Evolutionary conservation across 2,329 filamentous ascomycete genomes (phyloP).

Genomic region (Alternaria gaisen): DNA sequence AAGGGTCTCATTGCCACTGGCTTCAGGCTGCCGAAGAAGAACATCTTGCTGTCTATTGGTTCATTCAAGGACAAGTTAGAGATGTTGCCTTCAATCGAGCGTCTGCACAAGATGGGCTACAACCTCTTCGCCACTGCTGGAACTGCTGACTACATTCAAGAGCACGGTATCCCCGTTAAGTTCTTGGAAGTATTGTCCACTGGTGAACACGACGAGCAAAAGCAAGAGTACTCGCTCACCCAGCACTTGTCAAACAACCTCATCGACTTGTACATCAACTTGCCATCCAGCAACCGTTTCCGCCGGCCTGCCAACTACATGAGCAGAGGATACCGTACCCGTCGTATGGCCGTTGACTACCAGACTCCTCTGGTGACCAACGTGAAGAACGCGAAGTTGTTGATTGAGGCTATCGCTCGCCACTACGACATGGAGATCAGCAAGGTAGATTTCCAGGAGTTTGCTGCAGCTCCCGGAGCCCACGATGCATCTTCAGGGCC

Average conservation of each 20-base stretch:
- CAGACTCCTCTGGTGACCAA: slow-evolving; percentile 98
- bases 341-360: slow-evolving; percentile 97
- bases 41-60: slow-evolving; percentile 93
- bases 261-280: slow-evolving; percentile 98
- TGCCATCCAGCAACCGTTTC: slow-evolving; percentile 98
- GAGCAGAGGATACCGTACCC: slow-evolving; percentile 95
- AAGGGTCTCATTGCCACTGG: slow-evolving; percentile 96
- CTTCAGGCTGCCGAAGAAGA: slow-evolving; percentile 95
- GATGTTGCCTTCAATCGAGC: slow-evolving; percentile 91
- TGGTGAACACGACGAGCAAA: slow-evolving; percentile 76
- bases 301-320: slow-evolving; percentile 97
- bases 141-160: slow-evolving; percentile 94
- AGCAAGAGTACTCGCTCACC: slow-evolving; percentile 95
- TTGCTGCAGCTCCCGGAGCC: slow-evolving; percentile 56
- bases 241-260: slow-evolving; percentile 97
- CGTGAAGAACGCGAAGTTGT: slow-evolving; percentile 98
- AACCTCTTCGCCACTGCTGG: slow-evolving; percentile 96
- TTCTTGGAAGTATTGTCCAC: slow-evolving; percentile 81
- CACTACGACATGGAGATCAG: slow-evolving; percentile 86
- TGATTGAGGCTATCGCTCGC: slow-evolving; percentile 91
- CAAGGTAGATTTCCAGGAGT: slow-evolving; percentile 90
- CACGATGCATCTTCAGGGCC: slow-evolving; percentile 47
- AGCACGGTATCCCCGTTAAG: slow-evolving; percentile 90
- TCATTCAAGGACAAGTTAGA: slow-evolving; percentile 98
- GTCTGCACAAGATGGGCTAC: slow-evolving; percentile 89